Conservation (phyloP, 495 filamentous ascomycete genomes). For the Cudoniella acicularis region DNA sequence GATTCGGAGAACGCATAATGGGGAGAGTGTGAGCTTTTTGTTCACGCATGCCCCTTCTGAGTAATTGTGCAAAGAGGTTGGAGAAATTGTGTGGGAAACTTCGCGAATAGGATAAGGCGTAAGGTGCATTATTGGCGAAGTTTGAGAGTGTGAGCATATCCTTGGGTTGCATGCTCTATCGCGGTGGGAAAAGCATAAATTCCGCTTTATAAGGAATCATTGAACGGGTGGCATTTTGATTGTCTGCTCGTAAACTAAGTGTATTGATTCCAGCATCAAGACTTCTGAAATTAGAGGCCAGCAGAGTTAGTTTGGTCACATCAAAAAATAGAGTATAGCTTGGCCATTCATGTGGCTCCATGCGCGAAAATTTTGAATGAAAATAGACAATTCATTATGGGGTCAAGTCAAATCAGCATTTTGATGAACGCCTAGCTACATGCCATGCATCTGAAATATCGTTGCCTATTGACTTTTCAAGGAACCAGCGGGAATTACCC, state of each 20-base stretch:
- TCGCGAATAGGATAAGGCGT: neutral
- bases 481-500: neutral
- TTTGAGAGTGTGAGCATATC: neutral
- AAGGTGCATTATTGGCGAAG: neutral
- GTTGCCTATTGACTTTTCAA: neutral
- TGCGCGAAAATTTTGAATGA: too few relatives aligned
- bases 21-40: constrained; percentile 87
- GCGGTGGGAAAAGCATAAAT: neutral
- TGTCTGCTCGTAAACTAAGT: neutral
- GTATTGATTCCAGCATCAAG: too few relatives aligned
- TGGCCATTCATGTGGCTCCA: too few relatives aligned
- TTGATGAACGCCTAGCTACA: constrained; percentile 23
- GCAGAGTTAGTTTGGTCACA: too few relatives aligned
- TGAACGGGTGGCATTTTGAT: neutral
- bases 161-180: neutral
- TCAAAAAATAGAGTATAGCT: neutral
- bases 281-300: too few relatives aligned
- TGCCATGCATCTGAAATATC: constrained; percentile 9
- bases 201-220: neutral
- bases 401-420: constrained; percentile 4
- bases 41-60: constrained; percentile 80
- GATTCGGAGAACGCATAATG: constrained; percentile 90
- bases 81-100: neutral
- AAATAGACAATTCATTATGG: neutral
- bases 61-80: constrained; percentile 4